Evolutionary conservation across 148 eudicot genomes (phyloP), one percentile per base, ranked within the genome.

Genomic region (Cornus suecica): DNA sequence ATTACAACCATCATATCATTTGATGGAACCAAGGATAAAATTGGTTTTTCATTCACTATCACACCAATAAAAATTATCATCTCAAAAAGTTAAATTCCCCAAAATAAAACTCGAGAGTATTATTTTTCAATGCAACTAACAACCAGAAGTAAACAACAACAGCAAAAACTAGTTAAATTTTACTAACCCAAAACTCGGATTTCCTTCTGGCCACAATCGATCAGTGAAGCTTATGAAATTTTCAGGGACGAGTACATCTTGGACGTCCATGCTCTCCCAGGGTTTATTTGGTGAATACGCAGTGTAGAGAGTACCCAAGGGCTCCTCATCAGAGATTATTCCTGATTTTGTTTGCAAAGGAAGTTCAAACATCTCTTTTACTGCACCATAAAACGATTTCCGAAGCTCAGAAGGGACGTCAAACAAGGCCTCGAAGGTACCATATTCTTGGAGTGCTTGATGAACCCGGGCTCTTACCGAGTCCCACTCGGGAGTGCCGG

Each of bases 201-300:
- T 86, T 56, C 88, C 88, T 75, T 80, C 60, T 4, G 86, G 74
- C 88, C 88, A 86, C 74, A 80, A 2, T 20, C 69, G 31, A 13
- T 72, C 56, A 10, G 86, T 61, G 76, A 83, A 83, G 22, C 63
- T 78, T 63, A 78, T 66, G 10, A 65, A 65, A 18, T 80, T 73
- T 22, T 74, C 80, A 42, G 58, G 82, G 29, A 56, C 18, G 25
- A 66, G 61, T 2, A 80, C 82, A 24, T 77, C 79, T 1, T 72
- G 77, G 10, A 87, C 72, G 0, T 87, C 87, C 83, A 87, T 52
- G 77, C 89, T 84, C 31, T 87, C 89, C 10, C 68, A 84, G 0
- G 82, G 77, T 18, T 87, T 79, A 28, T 26, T 10, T 2, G 87
- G 77, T 20, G 77, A 73, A 26, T 81, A 84, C 25, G 85, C 89